Evolutionary conservation across 805 yeast genomes (phyloP), one percentile per base, ranked within the genome.

Genomic region (Pichia heedii): DNA sequence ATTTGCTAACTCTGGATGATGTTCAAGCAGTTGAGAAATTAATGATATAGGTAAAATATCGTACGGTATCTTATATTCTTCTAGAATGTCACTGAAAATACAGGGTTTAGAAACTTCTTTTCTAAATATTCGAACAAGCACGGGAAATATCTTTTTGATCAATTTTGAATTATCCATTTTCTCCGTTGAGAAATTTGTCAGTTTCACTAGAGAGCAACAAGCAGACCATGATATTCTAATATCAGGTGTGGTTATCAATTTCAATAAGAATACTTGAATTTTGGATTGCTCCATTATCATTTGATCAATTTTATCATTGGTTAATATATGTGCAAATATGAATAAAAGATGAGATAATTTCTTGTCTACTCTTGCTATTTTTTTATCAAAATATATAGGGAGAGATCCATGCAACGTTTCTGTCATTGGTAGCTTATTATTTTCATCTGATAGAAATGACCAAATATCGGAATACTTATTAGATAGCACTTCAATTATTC

Each of bases 11-110:
- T 7, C 1, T 15, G 43, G 34, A 13, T 20, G 24, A 7, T 24
- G 7, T 7, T 24, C 13, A 2, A 44, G 7, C 5, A 26, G 5
- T 21, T 36, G 18, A 10, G 36, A 38, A 19, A 44, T 12, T 22
- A 44, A 29, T 20, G 41, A 44, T 11, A 44, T 29, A 3, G 47
- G 47, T 18, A 29, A 11, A 3, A 36, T 13, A 9, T 40, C 35
- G 3, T 40, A 32, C 1, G 47, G 43, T 3, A 40, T 18, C 19
- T 39, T 30, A 18, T 35, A 33, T 12, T 41, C 33, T 3, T 18
- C 10, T 5, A 41, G 12, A 13, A 36, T 36, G 16, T 30, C 18
- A 2, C 33, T 15, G 29, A 37, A 37, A 12, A 22, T 18, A n/a
- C n/a, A n/a, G n/a, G n/a, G n/a, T n/a, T n/a, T n/a, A n/a, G n/a